Evolutionary conservation across 345 rosid species (phyloP).

Genomic region (Noccaea bulbosa): DNA sequence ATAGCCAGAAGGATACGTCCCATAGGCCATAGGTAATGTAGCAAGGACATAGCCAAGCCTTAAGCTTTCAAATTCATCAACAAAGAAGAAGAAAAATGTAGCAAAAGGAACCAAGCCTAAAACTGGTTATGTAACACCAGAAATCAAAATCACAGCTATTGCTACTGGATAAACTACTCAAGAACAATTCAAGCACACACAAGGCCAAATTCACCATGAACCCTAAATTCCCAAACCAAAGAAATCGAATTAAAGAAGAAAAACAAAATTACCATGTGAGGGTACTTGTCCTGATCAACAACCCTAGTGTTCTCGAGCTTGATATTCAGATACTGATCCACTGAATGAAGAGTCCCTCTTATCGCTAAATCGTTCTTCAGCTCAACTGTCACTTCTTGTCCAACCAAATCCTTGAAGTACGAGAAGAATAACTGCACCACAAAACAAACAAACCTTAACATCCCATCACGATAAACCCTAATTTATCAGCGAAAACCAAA

Average conservation of each 20-base stretch:
- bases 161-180: constrained; percentile 12
- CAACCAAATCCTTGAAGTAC: constrained; percentile 99
- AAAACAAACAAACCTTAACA: neutral
- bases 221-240: constrained; percentile 12
- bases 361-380: constrained; percentile 97
- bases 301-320: constrained; percentile 99
- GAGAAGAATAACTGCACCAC: constrained; percentile 92
- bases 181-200: constrained; percentile 2
- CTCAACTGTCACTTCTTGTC: constrained; percentile 99
- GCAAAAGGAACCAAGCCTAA: constrained; percentile 1
- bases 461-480: constrained; percentile 20
- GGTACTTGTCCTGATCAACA: constrained; percentile 98
- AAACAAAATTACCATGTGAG: constrained; percentile 83
- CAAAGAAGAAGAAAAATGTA: constrained; percentile 4
- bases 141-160: constrained; percentile 12
- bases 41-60: constrained; percentile 6
- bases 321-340: constrained; percentile 98
- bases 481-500: constrained; percentile 1
- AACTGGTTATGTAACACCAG: neutral
- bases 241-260: neutral
- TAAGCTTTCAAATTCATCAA: constrained; percentile 18
- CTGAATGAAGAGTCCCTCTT: constrained; percentile 98
- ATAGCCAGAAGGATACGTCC: constrained; percentile 1
- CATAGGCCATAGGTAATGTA: neutral
- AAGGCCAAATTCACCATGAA: neutral